These are phyloP conservation scores for Spongispora temasekensis DNA, from an alignment of 1,284 basidiomycete genomes.

Conservation along the genomic window DNA sequence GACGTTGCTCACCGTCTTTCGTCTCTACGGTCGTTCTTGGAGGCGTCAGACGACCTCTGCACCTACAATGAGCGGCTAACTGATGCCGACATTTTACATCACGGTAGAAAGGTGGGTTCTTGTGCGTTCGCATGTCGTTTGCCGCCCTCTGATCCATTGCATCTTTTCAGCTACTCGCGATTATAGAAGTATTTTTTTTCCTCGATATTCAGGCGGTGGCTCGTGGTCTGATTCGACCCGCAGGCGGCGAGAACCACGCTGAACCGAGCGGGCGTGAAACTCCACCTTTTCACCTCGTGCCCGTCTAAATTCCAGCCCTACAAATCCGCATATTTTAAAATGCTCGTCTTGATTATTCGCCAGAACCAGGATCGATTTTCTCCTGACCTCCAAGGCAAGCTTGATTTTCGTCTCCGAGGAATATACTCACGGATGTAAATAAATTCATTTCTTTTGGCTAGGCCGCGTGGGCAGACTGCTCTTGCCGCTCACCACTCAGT, in stretches of 20 bases:
- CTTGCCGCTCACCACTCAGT: conserved; percentile 29
- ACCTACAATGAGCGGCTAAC: conserved; percentile 21
- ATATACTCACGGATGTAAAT: background rate
- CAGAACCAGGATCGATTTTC: conserved; percentile 24
- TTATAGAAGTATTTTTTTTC: conserved; percentile 29
- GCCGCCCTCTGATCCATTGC: conserved; percentile 13
- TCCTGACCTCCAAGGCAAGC: conserved; percentile 27
- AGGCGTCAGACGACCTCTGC: conserved; percentile 36
- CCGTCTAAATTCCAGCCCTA: conserved; percentile 28
- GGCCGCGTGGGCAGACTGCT: conserved; percentile 32
- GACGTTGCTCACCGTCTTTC: conserved; percentile 36
- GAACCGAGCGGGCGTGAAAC: conserved; percentile 33
- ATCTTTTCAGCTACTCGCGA: conserved; percentile 25
- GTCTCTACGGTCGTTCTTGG: conserved; percentile 35
- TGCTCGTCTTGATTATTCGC: conserved; percentile 37
- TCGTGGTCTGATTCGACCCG: conserved; percentile 5
- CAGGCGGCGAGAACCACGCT: conserved; percentile 40
- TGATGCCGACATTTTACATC: conserved; percentile 26
- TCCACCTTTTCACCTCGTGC: conserved; percentile 40
- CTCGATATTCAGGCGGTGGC: background rate
- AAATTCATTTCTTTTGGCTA: conserved; percentile 7
- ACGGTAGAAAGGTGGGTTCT: conserved; percentile 36
- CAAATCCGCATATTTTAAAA: conserved; percentile 39
- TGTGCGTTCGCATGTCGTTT: background rate
- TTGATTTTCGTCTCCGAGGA: too few species aligned